phyloP scores from a whole-genome alignment of 192 early-diverging fungal species.

The Phlyctochytrium bullatum region DNA sequence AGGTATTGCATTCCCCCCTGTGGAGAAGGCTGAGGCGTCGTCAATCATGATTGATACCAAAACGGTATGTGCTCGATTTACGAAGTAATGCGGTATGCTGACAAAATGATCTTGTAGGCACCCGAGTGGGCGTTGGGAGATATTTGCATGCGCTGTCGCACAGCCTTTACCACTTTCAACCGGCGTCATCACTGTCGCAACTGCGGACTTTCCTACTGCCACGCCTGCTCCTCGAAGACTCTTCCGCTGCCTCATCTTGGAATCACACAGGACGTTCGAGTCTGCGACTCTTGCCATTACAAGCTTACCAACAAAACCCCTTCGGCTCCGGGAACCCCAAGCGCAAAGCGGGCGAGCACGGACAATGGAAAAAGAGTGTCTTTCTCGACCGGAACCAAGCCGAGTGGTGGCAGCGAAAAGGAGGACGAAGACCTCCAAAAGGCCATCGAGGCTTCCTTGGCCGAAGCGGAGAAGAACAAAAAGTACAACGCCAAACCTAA shows the following conservation, averaged over 20 bases:
- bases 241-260: constrained; percentile 82
- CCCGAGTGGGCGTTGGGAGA: constrained; percentile 96
- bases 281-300: constrained; percentile 90
- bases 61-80: constrained; percentile 54
- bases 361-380: too few species aligned
- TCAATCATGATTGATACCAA: constrained; percentile 77
- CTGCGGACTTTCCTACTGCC: constrained; percentile 92
- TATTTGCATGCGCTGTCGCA: constrained; percentile 92
- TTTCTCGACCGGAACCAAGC: neutral
- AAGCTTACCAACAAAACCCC: constrained; percentile 57
- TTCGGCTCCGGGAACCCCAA: constrained; percentile 13
- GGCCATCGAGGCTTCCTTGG: constrained; percentile 40
- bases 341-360: neutral
- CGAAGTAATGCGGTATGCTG: neutral
- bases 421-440: constrained; percentile 44
- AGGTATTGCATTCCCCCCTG: constrained; percentile 73
- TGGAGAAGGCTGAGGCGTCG: constrained; percentile 57
- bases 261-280: constrained; percentile 85
- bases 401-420: neutral
- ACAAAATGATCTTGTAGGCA: constrained; percentile 51
- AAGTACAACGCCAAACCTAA: constrained; percentile 9
- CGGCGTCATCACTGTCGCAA: constrained; percentile 98
- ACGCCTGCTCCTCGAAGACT: constrained; percentile 87
- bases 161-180: constrained; percentile 88
- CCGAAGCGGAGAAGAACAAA: constrained; percentile 7